Conservation (phyloP, 2,329 filamentous ascomycete genomes). For the Chaetomiaceae sp. region DNA sequence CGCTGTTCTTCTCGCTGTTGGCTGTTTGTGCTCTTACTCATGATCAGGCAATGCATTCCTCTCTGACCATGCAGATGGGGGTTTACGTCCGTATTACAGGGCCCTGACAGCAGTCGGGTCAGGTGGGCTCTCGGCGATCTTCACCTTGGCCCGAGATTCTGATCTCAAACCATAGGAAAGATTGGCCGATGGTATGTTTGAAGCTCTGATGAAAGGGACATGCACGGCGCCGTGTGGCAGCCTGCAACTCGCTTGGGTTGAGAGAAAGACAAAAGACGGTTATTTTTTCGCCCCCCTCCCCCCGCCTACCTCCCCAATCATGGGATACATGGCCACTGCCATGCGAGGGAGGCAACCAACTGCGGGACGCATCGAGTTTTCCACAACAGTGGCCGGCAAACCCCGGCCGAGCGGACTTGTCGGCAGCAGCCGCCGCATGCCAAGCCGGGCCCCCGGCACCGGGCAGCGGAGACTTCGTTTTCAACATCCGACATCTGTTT, state of each 20-base stretch:
- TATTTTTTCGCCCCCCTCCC: no score
- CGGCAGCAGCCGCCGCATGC: neutral
- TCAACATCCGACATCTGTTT: neutral
- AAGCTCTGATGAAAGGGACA: constrained; percentile 13
- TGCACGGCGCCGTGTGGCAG: neutral
- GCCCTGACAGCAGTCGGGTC: constrained; percentile 8
- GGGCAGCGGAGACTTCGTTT: neutral
- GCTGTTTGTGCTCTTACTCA: neutral
- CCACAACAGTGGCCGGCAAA: neutral
- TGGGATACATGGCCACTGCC: neutral
- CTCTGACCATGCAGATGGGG: no score
- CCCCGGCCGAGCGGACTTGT: neutral
- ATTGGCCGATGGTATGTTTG: constrained; percentile 8
- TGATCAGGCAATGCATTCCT: neutral
- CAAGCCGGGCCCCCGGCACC: constrained; percentile 10
- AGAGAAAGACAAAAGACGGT: neutral
- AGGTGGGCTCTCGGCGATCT: neutral
- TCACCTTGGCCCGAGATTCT: neutral
- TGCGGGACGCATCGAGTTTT: neutral
- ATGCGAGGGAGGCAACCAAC: constrained; percentile 4
- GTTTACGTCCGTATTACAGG: no score
- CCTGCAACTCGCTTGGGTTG: neutral
- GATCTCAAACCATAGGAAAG: neutral
- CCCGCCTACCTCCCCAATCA: no score
- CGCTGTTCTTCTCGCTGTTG: neutral